These are phyloP conservation scores for Huntiella abstrusa DNA, from an alignment of 2,329 filamentous ascomycete genomes.

Conservation along the genomic window DNA sequence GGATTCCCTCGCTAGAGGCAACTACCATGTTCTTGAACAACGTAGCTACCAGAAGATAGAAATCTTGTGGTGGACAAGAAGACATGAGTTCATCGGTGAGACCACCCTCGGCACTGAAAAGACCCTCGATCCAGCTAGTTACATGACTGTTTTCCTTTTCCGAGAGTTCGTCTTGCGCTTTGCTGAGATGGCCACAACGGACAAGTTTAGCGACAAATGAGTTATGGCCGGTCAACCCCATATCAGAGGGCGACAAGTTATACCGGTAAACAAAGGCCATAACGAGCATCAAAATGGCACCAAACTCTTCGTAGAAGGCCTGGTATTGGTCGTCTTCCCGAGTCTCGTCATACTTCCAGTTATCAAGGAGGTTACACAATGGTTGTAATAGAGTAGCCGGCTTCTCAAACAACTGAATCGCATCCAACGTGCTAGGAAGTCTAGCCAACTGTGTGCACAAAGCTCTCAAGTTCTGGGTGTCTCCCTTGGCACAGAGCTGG, in stretches of 20 bases:
- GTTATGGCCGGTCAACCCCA: constrained; percentile 39
- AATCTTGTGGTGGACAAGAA: constrained; percentile 64
- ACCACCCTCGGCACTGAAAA: constrained; percentile 58
- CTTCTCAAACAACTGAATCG: constrained; percentile 58
- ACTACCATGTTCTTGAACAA: constrained; percentile 58
- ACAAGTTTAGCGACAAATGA: constrained; percentile 54
- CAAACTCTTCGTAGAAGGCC: constrained; percentile 73
- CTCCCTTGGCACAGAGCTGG: constrained; percentile 50
- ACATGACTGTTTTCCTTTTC: constrained; percentile 47
- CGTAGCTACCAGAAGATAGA: constrained; percentile 60
- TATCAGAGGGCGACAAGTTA: constrained; percentile 41
- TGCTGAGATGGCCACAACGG: constrained; percentile 36
- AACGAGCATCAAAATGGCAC: constrained; percentile 53
- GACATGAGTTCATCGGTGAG: constrained; percentile 67
- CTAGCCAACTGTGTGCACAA: constrained; percentile 56
- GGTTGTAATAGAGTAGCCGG: constrained; percentile 51
- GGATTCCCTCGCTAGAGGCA: constrained; percentile 43
- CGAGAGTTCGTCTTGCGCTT: constrained; percentile 39
- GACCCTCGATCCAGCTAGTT: constrained; percentile 55
- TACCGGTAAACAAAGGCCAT: constrained; percentile 62
- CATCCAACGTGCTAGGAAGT: constrained; percentile 53
- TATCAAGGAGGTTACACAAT: constrained; percentile 55
- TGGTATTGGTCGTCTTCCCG: constrained; percentile 40
- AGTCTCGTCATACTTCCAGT: constrained; percentile 57
- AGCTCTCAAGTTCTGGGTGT: constrained; percentile 62